Evolutionary conservation across 2,329 filamentous ascomycete genomes (phyloP), one percentile per base, ranked within the genome.

Genomic region (Clarireedia monteithiana): DNA sequence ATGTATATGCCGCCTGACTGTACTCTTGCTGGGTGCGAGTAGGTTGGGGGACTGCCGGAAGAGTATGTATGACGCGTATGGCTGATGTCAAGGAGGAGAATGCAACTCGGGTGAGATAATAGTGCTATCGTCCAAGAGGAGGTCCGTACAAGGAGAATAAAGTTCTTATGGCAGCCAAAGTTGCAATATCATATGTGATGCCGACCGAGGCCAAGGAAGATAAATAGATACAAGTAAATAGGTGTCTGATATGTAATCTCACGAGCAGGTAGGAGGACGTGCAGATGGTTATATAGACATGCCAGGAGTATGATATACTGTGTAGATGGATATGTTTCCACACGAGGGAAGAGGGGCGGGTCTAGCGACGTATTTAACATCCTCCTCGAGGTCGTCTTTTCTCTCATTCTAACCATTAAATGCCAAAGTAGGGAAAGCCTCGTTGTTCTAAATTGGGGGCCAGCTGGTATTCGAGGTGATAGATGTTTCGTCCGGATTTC

Each of bases 401-500:
- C 12, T 34, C 30, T 2, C 10, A 34, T 4, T 34, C 30, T 34
- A 34, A 34, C 30, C 30, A 34, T 34, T 12, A 4, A 12, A 34
- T 34, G 4, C 30, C 10, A 34, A 34, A 20, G 9, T n/a, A 42
- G 42, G 50, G 46, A 47, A 23, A 53, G 47, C 42, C 51, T 48
- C 48, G 51, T 48, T 48, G 39, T 42, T 30, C 23, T 48, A 23
- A 24, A 30, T 53, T 48, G 20, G 34, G 44, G 38, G 39, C 39
- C 39, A 53, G 48, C 48, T 7, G 38, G 38, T 36, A 23, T 48
- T 53, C 38, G 51, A 42, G 48, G 45, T 48, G 44, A 54, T 48
- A 23, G 34, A 40, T 40, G 45, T 54, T 48, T 54, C 44, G 44
- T 54, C 38, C 34, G 51, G 51, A 48, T 40, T n/a, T 34, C 30